Evolutionary conservation across 495 filamentous ascomycete species (phyloP).

Genomic region (Bombardia bombarda): DNA sequence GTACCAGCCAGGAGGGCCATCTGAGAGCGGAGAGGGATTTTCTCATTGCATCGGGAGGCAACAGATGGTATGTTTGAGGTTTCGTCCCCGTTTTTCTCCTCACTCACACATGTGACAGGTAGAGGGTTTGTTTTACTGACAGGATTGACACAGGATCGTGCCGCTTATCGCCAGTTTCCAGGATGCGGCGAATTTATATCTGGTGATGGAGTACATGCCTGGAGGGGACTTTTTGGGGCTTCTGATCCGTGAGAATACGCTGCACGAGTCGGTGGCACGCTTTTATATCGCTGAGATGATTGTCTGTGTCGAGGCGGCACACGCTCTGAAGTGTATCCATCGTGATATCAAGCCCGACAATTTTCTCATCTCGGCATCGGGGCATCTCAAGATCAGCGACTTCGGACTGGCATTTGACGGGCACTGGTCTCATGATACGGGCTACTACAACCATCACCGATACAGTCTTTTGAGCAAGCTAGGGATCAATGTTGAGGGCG

Average conservation of each 20-base stretch:
- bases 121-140: no score
- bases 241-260: conserved; percentile 70
- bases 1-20: conserved; percentile 85
- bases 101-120: no score
- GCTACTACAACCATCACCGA: conserved; percentile 75
- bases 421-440: conserved; percentile 84
- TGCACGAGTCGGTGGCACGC: conserved; percentile 67
- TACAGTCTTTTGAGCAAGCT: conserved; percentile 68
- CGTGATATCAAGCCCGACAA: conserved; percentile 96
- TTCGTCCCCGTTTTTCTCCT: background rate
- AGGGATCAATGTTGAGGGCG: conserved; percentile 66
- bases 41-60: conserved; percentile 73
- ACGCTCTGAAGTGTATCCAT: conserved; percentile 82
- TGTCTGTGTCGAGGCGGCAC: conserved; percentile 85
- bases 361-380: conserved; percentile 78
- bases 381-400: conserved; percentile 90
- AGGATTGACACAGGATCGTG: conserved; percentile 50
- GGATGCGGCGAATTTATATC: conserved; percentile 72
- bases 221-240: conserved; percentile 88
- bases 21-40: conserved; percentile 88
- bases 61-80: conserved; percentile 50
- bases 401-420: conserved; percentile 93
- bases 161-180: conserved; percentile 85
- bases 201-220: conserved; percentile 97
- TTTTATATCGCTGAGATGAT: conserved; percentile 96